Percentiles rank a stretch among this genome's conserved stretches.
Conservation (phyloP, 1,284 basidiomycete genomes). For the Porodaedalea pini region DNA sequence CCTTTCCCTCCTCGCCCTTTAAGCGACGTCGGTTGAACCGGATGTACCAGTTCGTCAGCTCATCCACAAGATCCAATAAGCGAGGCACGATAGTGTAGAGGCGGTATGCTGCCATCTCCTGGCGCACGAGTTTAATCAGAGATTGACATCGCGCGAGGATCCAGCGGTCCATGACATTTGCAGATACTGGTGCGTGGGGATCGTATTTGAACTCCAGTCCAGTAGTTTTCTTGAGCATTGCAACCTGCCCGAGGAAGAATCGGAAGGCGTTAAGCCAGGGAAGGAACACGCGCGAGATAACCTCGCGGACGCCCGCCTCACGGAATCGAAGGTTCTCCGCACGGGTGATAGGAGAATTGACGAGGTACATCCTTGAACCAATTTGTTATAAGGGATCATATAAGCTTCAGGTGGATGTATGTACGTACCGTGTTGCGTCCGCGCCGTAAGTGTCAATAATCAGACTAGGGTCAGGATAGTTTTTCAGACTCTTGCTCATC, state of each 20-base stretch:
- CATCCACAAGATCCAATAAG: slow-evolving; percentile 88
- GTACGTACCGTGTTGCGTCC: slow-evolving; percentile 81
- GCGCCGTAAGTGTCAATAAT: slow-evolving; percentile 93
- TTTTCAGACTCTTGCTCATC: slow-evolving; percentile 98
- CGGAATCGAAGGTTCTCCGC: slow-evolving; percentile 98
- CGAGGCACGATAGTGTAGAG: slow-evolving; percentile 99
- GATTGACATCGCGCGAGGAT: slow-evolving; percentile 96
- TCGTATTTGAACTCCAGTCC: slow-evolving; percentile 86
- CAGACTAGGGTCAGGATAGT: slow-evolving; percentile 96
- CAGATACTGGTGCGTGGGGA: slow-evolving; percentile 78
- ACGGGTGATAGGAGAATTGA: slow-evolving; percentile 98
- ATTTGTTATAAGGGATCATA: not conserved
- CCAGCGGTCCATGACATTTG: slow-evolving; percentile 99
- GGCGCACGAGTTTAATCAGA: slow-evolving; percentile 85
- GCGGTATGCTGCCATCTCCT: slow-evolving; percentile 97
- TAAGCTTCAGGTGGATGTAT: not conserved
- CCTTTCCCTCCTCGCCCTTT: slow-evolving; percentile 91
- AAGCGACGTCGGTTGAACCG: slow-evolving; percentile 96
- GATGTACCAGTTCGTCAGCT: slow-evolving; percentile 99
- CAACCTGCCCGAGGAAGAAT: slow-evolving; percentile 97
- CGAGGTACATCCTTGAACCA: slow-evolving; percentile 82
- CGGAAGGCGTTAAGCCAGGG: slow-evolving; percentile 99
- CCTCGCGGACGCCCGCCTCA: slow-evolving; percentile 96
- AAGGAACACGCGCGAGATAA: slow-evolving; percentile 90
- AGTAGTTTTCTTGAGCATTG: slow-evolving; percentile 81